Evolutionary conservation across 2,329 filamentous ascomycete genomes (phyloP), one percentile per base, ranked within the genome.

Genomic region (Verticillium longisporum): DNA sequence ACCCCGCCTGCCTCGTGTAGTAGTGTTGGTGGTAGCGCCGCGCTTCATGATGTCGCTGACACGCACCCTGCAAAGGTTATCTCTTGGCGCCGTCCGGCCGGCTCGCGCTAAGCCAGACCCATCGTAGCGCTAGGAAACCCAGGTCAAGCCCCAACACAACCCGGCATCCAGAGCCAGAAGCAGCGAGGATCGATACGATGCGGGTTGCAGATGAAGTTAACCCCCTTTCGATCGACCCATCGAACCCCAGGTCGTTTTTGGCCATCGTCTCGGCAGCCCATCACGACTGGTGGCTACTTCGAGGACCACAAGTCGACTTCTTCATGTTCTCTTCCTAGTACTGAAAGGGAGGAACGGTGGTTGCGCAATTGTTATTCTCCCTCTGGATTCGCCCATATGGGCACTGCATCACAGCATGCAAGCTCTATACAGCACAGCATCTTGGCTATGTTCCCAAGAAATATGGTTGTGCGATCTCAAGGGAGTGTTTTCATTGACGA

Each of bases 1-100:
- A 58, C 56, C 56, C 56, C 56, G 56, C 56, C 45, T 32, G 37
- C 56, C 37, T 58, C 56, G 56, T 50, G 56, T 21, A 50, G 21
- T 50, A 50, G 45, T 18, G 45, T 7, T 50, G 6, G 55, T 58
- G 36, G 14, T 58, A 58, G 56, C 26, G 56, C 45, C 56, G 56
- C 56, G 56, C 56, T 58, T 58, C 38, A 57, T 21, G 50, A 26
- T 58, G 56, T 31, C 37, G 56, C 38, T 58, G 56, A 41, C 41
- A 50, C 56, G 56, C 37, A 32, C 21, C 26, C 14, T 50, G 45
- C 21, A 50, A 50, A 50, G 56, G 56, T 58, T 58, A 58, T 58
- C 56, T 58, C 56, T 58, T 58, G 56, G 56, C 56, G 38, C 56
- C 37, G 45, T 7, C 45, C 45, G n/a, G 21, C 45, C 45, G 45